These are phyloP conservation scores for Penicillium roqueforti DNA, from an alignment of 495 filamentous ascomycete genomes.

Conservation along the genomic window DNA sequence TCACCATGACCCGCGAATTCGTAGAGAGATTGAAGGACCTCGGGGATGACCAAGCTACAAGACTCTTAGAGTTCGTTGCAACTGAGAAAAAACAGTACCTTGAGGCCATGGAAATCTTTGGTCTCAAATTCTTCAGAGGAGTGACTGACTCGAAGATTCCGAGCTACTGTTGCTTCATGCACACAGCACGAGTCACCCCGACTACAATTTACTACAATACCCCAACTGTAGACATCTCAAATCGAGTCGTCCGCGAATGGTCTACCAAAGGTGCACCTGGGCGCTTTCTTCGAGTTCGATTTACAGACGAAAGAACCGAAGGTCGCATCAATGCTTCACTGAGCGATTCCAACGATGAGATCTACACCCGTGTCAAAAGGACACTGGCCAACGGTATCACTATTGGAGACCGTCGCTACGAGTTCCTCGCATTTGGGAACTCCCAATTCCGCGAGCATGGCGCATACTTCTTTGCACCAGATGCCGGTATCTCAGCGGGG, in stretches of 20 bases:
- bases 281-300: slow-evolving; percentile 85
- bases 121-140: slow-evolving; percentile 42
- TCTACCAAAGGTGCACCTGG: slow-evolving; percentile 59
- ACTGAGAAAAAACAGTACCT: slow-evolving; percentile 56
- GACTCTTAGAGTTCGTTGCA: slow-evolving; percentile 60
- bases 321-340: slow-evolving; percentile 55
- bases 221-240: slow-evolving; percentile 79
- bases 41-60: slow-evolving; percentile 39
- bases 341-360: slow-evolving; percentile 57
- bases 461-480: slow-evolving; percentile 80
- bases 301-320: slow-evolving; percentile 72
- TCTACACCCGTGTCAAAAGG: slow-evolving; percentile 70
- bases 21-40: slow-evolving; percentile 55
- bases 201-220: slow-evolving; percentile 73
- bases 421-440: slow-evolving; percentile 93
- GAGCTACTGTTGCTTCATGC: slow-evolving; percentile 65
- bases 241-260: slow-evolving; percentile 76
- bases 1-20: slow-evolving; percentile 64
- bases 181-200: slow-evolving; percentile 76
- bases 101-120: slow-evolving; percentile 74
- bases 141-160: slow-evolving; percentile 54
- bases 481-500: slow-evolving; percentile 55
- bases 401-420: slow-evolving; percentile 74
- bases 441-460: slow-evolving; percentile 92
- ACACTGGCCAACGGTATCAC: slow-evolving; percentile 73